Evolutionary conservation across 2,329 filamentous ascomycete species (phyloP), one percentile per base, ranked within the genome.

Genomic region (Cytospora chrysosperma): DNA sequence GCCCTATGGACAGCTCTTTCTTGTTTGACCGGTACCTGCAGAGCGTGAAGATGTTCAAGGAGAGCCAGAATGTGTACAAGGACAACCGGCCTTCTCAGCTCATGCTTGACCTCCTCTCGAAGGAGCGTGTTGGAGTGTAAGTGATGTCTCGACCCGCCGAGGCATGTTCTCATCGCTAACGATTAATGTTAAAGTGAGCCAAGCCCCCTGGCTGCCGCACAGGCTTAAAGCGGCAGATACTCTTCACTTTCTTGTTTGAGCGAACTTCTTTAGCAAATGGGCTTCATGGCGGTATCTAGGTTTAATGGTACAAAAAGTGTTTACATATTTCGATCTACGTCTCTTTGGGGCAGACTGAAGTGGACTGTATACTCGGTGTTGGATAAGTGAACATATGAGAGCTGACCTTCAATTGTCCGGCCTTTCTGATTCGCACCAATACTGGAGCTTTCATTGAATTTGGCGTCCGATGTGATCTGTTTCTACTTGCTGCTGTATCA

Each of bases 11-110:
- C 82, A 96, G 92, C 68, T 88, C 92, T 2, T 98, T 96, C 79
- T 85, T 99, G 65, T 99, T 99, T 73, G 95, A 99, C 79, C 92
- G 92, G 81, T 99, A 98, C 80, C 81, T 98, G 53, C 88, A 96
- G 76, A 94, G 90, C 72, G 93, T 98, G 40, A 84, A 88, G 76
- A 86, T 90, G 74, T 97, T 94, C 86, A 98, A 96, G 88, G 85
- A 89, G 71, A 88, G 84, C 75, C 89, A 96, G 78, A 81, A 85
- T 60, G 84, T 89, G 62, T 91, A 90, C 76, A 90, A 91, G 79
- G 92, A 94, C 78, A 96, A 92, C 83, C 88, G 90, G 70, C 94
- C 94, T 32, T 93, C 87, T 70, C 90, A 93, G 71, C 84, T 97
- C 64, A 84, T 98, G 75, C 90, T 97, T 26, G 94, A 98, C 75